These are phyloP conservation scores for Rhynchosporium graminicola DNA, from an alignment of 2,329 filamentous ascomycete species.

Conservation along the genomic window DNA sequence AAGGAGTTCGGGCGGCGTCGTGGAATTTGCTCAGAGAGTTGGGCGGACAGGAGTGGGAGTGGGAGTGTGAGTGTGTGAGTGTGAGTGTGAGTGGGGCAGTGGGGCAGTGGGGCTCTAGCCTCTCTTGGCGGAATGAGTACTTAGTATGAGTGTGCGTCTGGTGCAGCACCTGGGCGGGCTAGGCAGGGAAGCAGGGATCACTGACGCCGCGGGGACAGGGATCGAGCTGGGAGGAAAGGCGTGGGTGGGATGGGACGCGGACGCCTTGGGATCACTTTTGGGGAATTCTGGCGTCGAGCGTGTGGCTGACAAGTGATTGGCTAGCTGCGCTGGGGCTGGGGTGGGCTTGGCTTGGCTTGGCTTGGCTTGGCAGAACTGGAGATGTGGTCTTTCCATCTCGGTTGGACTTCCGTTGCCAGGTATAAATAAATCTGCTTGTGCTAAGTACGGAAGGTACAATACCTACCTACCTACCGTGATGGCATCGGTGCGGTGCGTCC, in stretches of 20 bases:
- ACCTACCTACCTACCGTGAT: no score
- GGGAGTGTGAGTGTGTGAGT: background rate
- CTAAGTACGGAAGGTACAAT: no score
- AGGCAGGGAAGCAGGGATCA: background rate
- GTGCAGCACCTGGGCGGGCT: background rate
- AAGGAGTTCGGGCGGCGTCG: background rate
- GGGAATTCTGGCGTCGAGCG: background rate
- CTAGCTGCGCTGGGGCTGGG: background rate
- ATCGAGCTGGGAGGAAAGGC: no score
- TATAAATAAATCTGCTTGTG: no score
- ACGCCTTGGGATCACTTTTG: background rate
- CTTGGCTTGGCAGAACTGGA: no score
- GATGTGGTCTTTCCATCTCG: background rate
- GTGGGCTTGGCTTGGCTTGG: no score
- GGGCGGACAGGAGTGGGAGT: background rate
- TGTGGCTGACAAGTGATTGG: background rate
- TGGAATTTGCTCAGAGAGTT: constrained; percentile 1
- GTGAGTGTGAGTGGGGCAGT: background rate
- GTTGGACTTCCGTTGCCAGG: background rate
- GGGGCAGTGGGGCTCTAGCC: background rate
- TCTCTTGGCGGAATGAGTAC: background rate
- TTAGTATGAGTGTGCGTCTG: background rate
- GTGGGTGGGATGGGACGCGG: background rate
- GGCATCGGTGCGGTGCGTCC: no score
- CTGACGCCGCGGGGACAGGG: constrained; percentile 7